These are phyloP conservation scores for Nakaseomyces kungkrabaensis DNA, from an alignment of 1,139 yeast genomes.

Conservation along the genomic window DNA sequence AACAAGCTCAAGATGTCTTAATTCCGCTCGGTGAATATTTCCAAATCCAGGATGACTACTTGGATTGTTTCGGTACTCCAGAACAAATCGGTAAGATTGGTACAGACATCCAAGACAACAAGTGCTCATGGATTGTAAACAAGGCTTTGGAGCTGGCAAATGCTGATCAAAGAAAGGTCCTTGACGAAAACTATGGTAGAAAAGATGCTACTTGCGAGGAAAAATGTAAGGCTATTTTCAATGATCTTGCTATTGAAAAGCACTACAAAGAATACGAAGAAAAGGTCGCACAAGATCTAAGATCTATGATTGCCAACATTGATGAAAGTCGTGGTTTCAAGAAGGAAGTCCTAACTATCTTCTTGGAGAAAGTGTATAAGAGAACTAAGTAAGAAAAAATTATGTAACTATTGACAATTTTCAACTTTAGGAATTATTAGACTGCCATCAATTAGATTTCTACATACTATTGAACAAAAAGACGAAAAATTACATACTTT, in stretches of 20 bases:
- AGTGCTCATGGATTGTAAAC: slow-evolving; percentile 96
- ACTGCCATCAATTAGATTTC: too few relatives aligned
- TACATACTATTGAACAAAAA: background rate
- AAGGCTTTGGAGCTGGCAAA: slow-evolving; percentile 75
- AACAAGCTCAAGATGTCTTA: slow-evolving; percentile 80
- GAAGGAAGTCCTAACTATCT: slow-evolving; percentile 69
- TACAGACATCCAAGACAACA: slow-evolving; percentile 96
- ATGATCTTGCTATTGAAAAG: slow-evolving; percentile 60
- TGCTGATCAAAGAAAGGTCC: slow-evolving; percentile 68
- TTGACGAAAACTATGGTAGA: slow-evolving; percentile 85
- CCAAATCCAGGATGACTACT: slow-evolving; percentile 96
- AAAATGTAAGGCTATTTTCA: slow-evolving; percentile 63
- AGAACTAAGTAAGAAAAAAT: slow-evolving; percentile 52
- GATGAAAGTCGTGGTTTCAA: slow-evolving; percentile 93
- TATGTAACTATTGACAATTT: too few relatives aligned
- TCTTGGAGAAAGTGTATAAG: slow-evolving; percentile 87
- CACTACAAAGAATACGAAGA: slow-evolving; percentile 80
- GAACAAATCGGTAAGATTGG: slow-evolving; percentile 98
- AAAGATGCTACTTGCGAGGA: slow-evolving; percentile 65
- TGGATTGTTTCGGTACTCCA: slow-evolving; percentile 96
- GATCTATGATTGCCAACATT: slow-evolving; percentile 49
- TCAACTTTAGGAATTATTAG: too few relatives aligned
- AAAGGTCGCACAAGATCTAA: slow-evolving; percentile 53
- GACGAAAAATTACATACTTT: too few relatives aligned
- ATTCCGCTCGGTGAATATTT: slow-evolving; percentile 96